Conservation (phyloP, 306 rosid species). For the Acacia melanoxylon region DNA sequence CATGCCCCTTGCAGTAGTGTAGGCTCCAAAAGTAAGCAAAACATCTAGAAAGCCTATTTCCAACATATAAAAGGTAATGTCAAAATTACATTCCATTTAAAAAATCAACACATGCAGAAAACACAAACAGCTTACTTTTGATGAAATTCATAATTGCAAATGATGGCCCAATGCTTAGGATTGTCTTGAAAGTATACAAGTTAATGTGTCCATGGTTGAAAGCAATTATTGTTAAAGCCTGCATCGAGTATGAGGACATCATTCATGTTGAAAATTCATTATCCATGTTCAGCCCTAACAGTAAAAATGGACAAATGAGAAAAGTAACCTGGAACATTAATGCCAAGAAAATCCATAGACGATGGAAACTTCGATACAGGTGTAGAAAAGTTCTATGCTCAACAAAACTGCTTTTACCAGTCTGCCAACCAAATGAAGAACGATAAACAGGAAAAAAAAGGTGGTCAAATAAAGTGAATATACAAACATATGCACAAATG, state of each 20-base stretch:
- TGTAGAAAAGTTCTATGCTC: slow-evolving; percentile 94
- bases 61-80: slow-evolving; percentile 29
- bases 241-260: slow-evolving; percentile 33
- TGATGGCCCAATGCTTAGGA: slow-evolving; percentile 90
- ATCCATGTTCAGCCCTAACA: slow-evolving; percentile 22
- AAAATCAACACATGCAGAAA: slow-evolving; percentile 27
- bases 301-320: slow-evolving; percentile 15
- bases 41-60: slow-evolving; percentile 75
- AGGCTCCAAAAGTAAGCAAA: slow-evolving; percentile 92
- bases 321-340: slow-evolving; percentile 85
- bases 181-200: slow-evolving; percentile 65
- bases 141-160: slow-evolving; percentile 85
- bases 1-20: slow-evolving; percentile 93
- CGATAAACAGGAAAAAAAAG: neutral
- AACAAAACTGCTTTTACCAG: slow-evolving; percentile 94
- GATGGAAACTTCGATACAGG: slow-evolving; percentile 94
- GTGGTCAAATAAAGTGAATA: neutral
- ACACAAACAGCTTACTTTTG: slow-evolving; percentile 56
- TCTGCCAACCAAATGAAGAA: slow-evolving; percentile 51
- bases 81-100: slow-evolving; percentile 14
- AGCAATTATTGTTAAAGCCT: slow-evolving; percentile 89
- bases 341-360: slow-evolving; percentile 94
- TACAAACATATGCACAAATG: neutral
- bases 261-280: slow-evolving; percentile 16
- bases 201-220: slow-evolving; percentile 55